Percentiles rank a stretch among this genome's conserved stretches.
Conservation (phyloP, 352 stramenopile species). For the Thalassiosira livingstoniorum region DNA sequence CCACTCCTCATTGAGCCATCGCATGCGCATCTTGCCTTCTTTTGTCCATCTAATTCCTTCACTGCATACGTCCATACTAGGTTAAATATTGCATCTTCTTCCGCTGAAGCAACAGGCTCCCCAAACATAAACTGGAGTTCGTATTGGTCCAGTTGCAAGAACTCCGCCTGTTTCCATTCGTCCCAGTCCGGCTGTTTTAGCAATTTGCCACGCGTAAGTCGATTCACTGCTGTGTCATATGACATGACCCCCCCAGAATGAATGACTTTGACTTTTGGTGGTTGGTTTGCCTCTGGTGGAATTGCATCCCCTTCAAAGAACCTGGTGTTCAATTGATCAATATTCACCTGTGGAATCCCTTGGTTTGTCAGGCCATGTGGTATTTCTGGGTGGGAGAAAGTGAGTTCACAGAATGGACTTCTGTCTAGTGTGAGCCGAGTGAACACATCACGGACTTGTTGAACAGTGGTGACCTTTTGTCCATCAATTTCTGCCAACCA, state of each 20-base stretch:
- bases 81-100: not conserved
- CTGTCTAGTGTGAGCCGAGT: not conserved
- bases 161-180: not conserved
- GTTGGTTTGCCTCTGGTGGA: not conserved
- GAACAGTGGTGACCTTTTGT: not conserved
- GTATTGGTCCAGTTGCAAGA: constrained; percentile 3
- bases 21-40: constrained; percentile 2
- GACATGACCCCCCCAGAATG: not conserved
- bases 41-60: not conserved
- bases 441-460: not conserved
- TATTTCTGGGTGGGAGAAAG: not conserved
- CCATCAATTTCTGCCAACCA: not conserved
- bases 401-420: not conserved
- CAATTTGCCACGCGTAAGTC: not conserved
- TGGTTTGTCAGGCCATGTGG: not conserved
- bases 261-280: not conserved
- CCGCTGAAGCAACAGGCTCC: not conserved
- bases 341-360: not conserved
- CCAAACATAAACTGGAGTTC: constrained; percentile 7
- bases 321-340: constrained; percentile 3
- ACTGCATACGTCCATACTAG: not conserved
- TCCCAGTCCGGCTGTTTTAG: not conserved
- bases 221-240: not conserved
- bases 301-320: not conserved
- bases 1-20: not conserved